Evolutionary conservation across 345 rosid species (phyloP), one percentile per base, ranked within the genome.

Genomic region (Stellera chamaejasme): DNA sequence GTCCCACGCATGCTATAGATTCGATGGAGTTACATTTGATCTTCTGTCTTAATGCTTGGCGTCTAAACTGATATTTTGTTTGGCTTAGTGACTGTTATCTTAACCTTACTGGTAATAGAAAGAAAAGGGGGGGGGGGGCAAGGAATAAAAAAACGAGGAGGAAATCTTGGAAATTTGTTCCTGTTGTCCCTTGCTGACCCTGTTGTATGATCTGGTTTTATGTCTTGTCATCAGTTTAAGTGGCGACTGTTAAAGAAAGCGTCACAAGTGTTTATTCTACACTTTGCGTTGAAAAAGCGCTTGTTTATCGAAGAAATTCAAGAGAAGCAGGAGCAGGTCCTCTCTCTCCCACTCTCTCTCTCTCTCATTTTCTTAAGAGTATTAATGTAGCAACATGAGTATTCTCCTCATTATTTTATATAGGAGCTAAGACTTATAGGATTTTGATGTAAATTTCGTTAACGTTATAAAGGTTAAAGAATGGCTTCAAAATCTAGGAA

Each of bases 401-500:
- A 32, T 32, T 32, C 39, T 32, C 3, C 39, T 32, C 39, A 32
- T 32, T 32, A 5, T 32, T 32, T 32, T 32, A 1, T 32, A 32
- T 32, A 32, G 39, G 39, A 8, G 9, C 39, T 48, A 71, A 54
- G 44, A 52, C 55, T 50, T 57, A 32, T 32, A 47, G 71, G 61
- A 63, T 66, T 78, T 77, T 82, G 75, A 81, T 78, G 59, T 72
- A 48, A 47, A 73, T 72, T 72, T 73, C 25, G 48, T 76, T 79
- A 69, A 68, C 63, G 62, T 71, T 73, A 66, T 72, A 73, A 87
- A 92, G 98, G 98, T 92, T 82, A 92, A 86, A 92, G 98, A 88
- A 71, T 92, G 98, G 98, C 98, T 92, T 78, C 95, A 88, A 84
- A 88, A 89, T 86, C 95, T 92, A 78, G 98, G 97, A 84, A 82